Percentiles rank a stretch among this genome's conserved stretches.
phyloP scores from a whole-genome alignment of 352 stramenopile genomes.

The Pythium scleroteichum region DNA sequence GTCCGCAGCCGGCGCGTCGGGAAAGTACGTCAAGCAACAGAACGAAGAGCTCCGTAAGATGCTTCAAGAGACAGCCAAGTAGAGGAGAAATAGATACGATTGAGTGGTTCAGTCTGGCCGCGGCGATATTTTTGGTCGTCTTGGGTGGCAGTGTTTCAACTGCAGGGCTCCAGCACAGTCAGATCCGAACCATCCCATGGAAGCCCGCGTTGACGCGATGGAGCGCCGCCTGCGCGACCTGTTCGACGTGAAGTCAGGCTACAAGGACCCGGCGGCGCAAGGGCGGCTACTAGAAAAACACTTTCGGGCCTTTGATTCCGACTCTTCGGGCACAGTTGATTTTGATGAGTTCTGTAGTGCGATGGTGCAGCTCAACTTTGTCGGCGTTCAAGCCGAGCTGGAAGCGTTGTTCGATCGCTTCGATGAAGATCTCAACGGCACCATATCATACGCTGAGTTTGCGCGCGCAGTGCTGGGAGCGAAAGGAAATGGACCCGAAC shows the following conservation, averaged over 20 bases:
- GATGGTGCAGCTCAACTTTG: constrained; percentile 88
- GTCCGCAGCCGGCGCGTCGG: constrained; percentile 43
- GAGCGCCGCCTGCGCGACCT: constrained; percentile 53
- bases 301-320: constrained; percentile 79
- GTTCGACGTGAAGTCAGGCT: constrained; percentile 76
- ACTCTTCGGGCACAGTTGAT: constrained; percentile 71
- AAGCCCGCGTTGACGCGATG: constrained; percentile 51
- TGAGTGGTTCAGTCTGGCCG: neutral
- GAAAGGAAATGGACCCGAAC: constrained; percentile 10
- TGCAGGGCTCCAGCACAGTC: too few relatives aligned
- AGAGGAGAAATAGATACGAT: neutral
- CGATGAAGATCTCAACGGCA: constrained; percentile 78
- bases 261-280: constrained; percentile 58
- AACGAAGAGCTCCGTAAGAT: constrained; percentile 57
- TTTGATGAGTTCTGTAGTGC: constrained; percentile 89
- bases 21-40: constrained; percentile 58
- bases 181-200: constrained; percentile 16
- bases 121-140: neutral
- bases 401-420: constrained; percentile 89
- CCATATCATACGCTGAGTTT: constrained; percentile 81
- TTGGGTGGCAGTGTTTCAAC: neutral
- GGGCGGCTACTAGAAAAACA: constrained; percentile 57
- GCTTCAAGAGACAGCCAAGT: constrained; percentile 28
- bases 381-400: constrained; percentile 84
- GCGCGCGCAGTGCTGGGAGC: constrained; percentile 47